These are phyloP conservation scores for Dendrobium chrysotoxum DNA, from an alignment of 106 monocot genomes.

Conservation along the genomic window DNA sequence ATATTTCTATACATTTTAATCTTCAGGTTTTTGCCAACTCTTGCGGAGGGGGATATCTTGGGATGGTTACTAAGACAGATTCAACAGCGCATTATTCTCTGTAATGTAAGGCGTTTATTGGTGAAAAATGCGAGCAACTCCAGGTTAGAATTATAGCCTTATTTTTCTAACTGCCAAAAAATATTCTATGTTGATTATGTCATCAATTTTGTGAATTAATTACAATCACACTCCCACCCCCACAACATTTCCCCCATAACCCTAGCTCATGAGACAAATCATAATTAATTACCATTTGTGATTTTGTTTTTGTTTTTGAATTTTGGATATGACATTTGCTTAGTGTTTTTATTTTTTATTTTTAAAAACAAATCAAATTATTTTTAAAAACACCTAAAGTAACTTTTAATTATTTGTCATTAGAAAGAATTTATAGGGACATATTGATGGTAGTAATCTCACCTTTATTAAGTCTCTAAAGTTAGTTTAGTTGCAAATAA, in stretches of 20 bases:
- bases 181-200: not conserved
- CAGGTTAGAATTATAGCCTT: not conserved
- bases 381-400: too few species aligned
- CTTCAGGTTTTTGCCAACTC: not conserved
- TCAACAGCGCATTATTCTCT: constrained; percentile 3
- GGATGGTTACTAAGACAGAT: constrained; percentile 3
- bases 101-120: constrained; percentile 3
- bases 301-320: too few species aligned
- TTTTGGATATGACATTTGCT: too few species aligned
- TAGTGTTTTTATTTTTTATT: not conserved
- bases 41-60: not conserved
- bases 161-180: not conserved
- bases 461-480: too few species aligned
- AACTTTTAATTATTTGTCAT: too few species aligned
- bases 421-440: too few species aligned
- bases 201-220: not conserved
- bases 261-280: not conserved
- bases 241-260: not conserved
- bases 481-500: too few species aligned
- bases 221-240: not conserved
- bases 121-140: not conserved
- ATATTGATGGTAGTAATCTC: too few species aligned
- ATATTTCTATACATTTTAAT: not conserved
- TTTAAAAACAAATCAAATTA: too few species aligned
- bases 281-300: too few species aligned